Evolutionary conservation across 176 grass and related monocot genomes (phyloP), one percentile per base, ranked within the genome.

Genomic region (Carex scoparia): DNA sequence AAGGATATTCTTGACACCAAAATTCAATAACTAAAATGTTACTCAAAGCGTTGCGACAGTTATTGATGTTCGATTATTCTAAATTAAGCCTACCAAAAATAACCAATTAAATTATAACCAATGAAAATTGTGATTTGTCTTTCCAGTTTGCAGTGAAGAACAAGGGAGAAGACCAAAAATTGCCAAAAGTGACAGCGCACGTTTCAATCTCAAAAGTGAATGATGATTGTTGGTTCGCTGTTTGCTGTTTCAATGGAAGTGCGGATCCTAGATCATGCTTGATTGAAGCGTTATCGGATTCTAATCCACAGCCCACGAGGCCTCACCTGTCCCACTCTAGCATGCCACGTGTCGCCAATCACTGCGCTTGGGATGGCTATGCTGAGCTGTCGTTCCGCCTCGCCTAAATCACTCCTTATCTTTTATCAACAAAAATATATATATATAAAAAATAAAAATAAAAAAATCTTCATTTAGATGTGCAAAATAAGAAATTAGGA

Each of bases 261-360:
- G 16, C 60, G 18, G 44, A 82, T 66, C 61, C 38, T 64, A 49
- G 11, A 42, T 76, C 71, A 46, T 44, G 18, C 49, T 19, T 46
- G 67, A 5, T 40, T 40, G 8, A 49, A 49, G 46, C 9, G 38
- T 40, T 40, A 6, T 40, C 38, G 5, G 38, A 40, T 40, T 46
- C 57, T 81, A 83, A 82, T 65, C 38, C 80, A 83, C 35, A 31
- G 18, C 14, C 38, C 80, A 83, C 79, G 32, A 19, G 59, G 33
- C n/a, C 23, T 23, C 23, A 23, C 23, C 15, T 63, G 56, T 81
- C 60, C 58, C 60, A 81, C 60, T 64, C 3, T 31, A 40, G 46
- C 58, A 61, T 55, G 33, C 8, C 79, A 81, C 62, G 81, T 69
- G 81, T 83, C 81, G 7, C 81, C 63, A 69, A 83, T 56, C 81